A percentile compares a stretch with the other conserved stretches of the same genome.
Conservation (phyloP, 1,139 yeast species). For the Blastobotrys serpentis region DNA sequence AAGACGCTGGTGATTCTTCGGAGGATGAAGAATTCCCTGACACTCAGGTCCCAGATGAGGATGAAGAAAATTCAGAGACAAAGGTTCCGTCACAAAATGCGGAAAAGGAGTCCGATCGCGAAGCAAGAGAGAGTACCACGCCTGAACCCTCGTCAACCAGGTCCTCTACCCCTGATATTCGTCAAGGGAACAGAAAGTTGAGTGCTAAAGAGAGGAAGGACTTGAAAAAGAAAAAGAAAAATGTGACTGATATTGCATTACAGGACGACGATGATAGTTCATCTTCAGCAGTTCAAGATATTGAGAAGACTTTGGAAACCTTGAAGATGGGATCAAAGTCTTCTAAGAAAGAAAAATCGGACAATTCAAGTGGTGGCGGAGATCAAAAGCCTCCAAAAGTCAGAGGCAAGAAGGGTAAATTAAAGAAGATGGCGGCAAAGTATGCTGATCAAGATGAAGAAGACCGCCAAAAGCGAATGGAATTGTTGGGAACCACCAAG, state of each 20-base stretch:
- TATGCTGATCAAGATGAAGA: conserved; percentile 92
- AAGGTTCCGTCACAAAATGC: not conserved
- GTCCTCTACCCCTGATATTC: not conserved
- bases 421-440: conserved; percentile 77
- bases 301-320: conserved; percentile 23
- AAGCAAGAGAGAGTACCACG: not conserved
- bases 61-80: conserved; percentile 2
- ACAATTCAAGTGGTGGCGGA: not conserved
- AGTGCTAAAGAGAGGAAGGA: conserved; percentile 20
- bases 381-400: conserved; percentile 41
- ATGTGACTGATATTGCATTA: conserved; percentile 17
- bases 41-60: conserved; percentile 24
- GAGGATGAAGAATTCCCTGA: conserved; percentile 31
- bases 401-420: conserved; percentile 81
- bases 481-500: conserved; percentile 78
- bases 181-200: conserved; percentile 14
- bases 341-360: conserved; percentile 25
- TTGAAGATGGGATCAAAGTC: conserved; percentile 21
- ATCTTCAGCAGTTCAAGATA: conserved; percentile 20
- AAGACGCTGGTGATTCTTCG: conserved; percentile 26
- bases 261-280: conserved; percentile 17
- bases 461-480: conserved; percentile 70
- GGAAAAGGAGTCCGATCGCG: conserved; percentile 6
- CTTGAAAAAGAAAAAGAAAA: conserved; percentile 21
- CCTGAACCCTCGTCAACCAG: conserved; percentile 2